A percentile compares a stretch with the other conserved stretches of the same genome.
These are phyloP conservation scores for Vaccinium vitisidaea DNA, from an alignment of 148 eudicot species.

Conservation along the genomic window DNA sequence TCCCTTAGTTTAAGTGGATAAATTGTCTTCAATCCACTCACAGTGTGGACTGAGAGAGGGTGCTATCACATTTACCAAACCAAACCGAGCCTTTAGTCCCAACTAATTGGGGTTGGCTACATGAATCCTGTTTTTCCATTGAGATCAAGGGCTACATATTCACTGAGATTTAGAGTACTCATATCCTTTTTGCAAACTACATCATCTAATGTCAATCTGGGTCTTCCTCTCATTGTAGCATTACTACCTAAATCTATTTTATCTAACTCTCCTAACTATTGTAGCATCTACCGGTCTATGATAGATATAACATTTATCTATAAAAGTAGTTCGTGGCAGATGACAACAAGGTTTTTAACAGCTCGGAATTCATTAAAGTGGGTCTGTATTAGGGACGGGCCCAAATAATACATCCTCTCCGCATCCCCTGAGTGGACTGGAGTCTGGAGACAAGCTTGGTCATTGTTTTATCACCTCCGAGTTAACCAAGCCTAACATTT, in stretches of 20 bases:
- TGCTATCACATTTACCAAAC: neutral
- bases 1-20: neutral
- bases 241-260: too few relatives aligned
- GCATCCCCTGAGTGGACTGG: neutral
- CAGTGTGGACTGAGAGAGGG: neutral
- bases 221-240: too few relatives aligned
- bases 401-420: neutral
- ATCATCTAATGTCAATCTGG: too few relatives aligned
- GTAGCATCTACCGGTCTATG: too few relatives aligned
- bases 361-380: neutral
- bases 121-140: too few relatives aligned
- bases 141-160: too few relatives aligned
- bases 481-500: neutral
- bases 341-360: neutral
- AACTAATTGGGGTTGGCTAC: too few relatives aligned
- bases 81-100: too few relatives aligned
- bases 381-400: neutral
- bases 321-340: neutral
- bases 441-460: slow-evolving; percentile 4
- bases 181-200: too few relatives aligned
- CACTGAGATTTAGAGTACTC: too few relatives aligned
- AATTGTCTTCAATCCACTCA: neutral
- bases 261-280: too few relatives aligned
- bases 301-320: too few relatives aligned
- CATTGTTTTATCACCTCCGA: neutral